Evolutionary conservation across 148 eudicot genomes (phyloP).

Genomic region (Bassia scoparia): DNA sequence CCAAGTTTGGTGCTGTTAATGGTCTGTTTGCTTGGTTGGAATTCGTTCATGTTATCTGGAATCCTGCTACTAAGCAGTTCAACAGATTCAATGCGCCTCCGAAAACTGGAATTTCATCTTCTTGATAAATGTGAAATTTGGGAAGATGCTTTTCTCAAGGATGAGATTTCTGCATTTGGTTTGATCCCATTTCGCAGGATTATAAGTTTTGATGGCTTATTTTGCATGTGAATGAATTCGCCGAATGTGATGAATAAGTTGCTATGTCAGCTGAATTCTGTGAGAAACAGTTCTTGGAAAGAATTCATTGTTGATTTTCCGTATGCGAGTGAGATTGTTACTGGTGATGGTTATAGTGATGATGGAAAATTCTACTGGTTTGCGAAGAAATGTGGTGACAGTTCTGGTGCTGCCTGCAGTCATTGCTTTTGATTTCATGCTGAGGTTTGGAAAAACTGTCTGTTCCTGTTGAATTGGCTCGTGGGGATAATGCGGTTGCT

Average conservation of each 20-base stretch:
- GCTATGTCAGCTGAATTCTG: not conserved
- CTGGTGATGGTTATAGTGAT: not conserved
- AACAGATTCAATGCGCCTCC: not conserved
- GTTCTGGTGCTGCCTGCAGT: not conserved
- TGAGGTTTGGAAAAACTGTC: not conserved
- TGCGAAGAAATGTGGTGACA: not conserved
- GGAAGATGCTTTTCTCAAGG: not conserved
- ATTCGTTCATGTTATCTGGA: slow-evolving; percentile 6
- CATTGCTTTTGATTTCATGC: not conserved
- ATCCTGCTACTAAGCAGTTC: not conserved
- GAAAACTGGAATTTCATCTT: not conserved
- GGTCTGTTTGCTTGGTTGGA: not conserved
- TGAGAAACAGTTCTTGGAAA: not conserved
- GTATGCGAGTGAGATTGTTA: not conserved
- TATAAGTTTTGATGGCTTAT: not conserved
- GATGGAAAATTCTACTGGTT: slow-evolving; percentile 17
- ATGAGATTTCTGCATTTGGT: slow-evolving; percentile 1
- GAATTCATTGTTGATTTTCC: not conserved
- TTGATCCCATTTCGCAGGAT: slow-evolving; percentile 3
- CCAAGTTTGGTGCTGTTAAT: not conserved
- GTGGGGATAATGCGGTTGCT: not conserved
- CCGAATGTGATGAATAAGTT: not conserved
- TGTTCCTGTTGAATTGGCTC: not conserved
- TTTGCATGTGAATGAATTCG: not conserved
- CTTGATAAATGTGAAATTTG: not conserved